Base-by-base conservation (phyloP, 352 stramenopile species). In the Plasmopara viticola region DNA sequence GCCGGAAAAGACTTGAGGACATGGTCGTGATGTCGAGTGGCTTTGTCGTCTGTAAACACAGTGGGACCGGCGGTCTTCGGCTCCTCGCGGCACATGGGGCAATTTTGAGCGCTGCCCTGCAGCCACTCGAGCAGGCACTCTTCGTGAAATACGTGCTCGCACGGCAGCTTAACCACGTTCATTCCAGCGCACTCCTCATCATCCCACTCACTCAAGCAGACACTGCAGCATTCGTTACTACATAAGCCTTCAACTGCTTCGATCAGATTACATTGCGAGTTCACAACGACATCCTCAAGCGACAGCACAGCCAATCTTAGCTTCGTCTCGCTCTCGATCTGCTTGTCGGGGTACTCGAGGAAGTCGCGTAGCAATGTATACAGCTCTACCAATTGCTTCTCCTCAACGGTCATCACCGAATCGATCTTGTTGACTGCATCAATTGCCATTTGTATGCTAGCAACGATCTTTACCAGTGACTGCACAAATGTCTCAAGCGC, bases 41-140 rank as follows among this genome's bases (percentile, higher is more conserved):
- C 42, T 34, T 30, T 10, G 2, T 56, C 58, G 17, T 70, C 53
- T 37, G 56, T n/a, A 30, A 44, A 58, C 37, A 20, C 33, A n/a
- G 44, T 49, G 4, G 48, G 43, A 9, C 33, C 28, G 12, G 41
- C 15, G 6, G 38, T 51, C 9, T 29, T 43, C 4, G 83, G 80
- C 18, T 91, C 78, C 45, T 87, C 81, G n/a, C 84, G 78, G 43
- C 84, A 94, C 71, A 94, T 90, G 43, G 84, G 84, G 56, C 84
- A 94, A 50, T 25, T 25, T 25, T 91, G 81, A 1, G 72, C 77
- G 64, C 78, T 91, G 53, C 73, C 74, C 20, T 89, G 78, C 47
- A 94, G 63, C 84, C 84, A 94, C 53, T 90, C 81, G 54, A 94
- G 84, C 46, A 94, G 63, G 47, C 84, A 94, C 20, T 91, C 80